Percentiles rank a stretch among this genome's conserved stretches.
Conservation (phyloP, 148 eudicot genomes). For the Fallopia convolvulus region DNA sequence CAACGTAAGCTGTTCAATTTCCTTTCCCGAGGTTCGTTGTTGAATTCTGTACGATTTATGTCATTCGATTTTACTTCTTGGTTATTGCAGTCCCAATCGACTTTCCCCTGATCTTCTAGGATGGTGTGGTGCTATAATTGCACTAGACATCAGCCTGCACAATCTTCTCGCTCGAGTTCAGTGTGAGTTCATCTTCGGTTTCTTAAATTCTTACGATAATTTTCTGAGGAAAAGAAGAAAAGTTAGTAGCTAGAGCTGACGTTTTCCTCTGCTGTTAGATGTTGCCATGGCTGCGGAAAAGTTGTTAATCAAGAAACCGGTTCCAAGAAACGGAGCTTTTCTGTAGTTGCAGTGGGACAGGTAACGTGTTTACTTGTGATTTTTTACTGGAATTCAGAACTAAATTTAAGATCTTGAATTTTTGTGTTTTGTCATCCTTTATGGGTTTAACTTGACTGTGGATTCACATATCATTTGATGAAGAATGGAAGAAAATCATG, state of each 20-base stretch:
- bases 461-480: neutral
- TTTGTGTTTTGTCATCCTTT: neutral
- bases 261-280: neutral
- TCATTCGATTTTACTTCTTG: neutral
- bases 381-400: neutral
- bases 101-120: neutral
- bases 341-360: neutral
- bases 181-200: neutral
- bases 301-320: slow-evolving; percentile 3
- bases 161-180: neutral
- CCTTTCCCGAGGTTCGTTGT: neutral
- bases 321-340: neutral
- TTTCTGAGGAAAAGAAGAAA: neutral
- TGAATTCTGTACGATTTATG: neutral
- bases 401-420: neutral
- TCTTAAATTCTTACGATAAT: neutral
- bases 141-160: neutral
- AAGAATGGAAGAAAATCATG: neutral
- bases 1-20: neutral
- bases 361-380: neutral
- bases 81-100: neutral
- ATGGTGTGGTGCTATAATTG: slow-evolving; percentile 7
- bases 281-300: slow-evolving; percentile 7
- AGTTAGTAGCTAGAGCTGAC: neutral
- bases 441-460: neutral